Percentiles rank a stretch among this genome's conserved stretches.
These are phyloP conservation scores for Hygrocybe punicea DNA, from an alignment of 768 basidiomycete genomes.

Conservation along the genomic window DNA sequence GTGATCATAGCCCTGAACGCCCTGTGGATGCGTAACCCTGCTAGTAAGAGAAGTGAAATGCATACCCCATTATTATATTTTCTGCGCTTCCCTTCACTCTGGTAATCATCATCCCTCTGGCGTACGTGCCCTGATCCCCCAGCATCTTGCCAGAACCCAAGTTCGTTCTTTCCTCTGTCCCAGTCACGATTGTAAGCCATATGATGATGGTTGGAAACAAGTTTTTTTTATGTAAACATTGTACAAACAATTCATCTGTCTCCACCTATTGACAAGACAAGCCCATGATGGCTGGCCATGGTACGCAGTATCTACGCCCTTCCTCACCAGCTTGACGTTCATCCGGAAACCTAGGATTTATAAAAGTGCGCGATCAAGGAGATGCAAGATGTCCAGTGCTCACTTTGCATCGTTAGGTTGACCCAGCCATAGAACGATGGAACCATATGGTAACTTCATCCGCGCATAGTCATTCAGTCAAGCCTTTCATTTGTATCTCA, in stretches of 20 bases:
- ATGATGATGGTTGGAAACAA: constrained; percentile 25
- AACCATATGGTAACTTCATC: constrained; percentile 43
- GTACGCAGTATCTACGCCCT: constrained; percentile 32
- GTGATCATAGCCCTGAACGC: constrained; percentile 49
- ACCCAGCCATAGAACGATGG: constrained; percentile 60
- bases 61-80: constrained; percentile 76
- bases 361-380: constrained; percentile 45
- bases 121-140: constrained; percentile 44
- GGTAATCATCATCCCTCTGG: constrained; percentile 66
- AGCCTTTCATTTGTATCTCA: constrained; percentile 28
- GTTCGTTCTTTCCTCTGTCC: constrained; percentile 71
- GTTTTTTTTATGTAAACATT: constrained; percentile 20
- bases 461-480: constrained; percentile 4
- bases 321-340: constrained; percentile 7
- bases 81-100: constrained; percentile 69
- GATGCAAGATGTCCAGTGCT: not conserved
- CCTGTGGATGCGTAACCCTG: not conserved
- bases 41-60: constrained; percentile 9
- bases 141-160: constrained; percentile 37
- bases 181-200: constrained; percentile 85
- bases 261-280: constrained; percentile 32
- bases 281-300: constrained; percentile 61
- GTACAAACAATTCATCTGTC: constrained; percentile 19
- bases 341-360: constrained; percentile 42
- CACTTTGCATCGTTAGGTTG: constrained; percentile 30